Evolutionary conservation across 805 yeast species (phyloP).

Genomic region (Starmerella davenportii): DNA sequence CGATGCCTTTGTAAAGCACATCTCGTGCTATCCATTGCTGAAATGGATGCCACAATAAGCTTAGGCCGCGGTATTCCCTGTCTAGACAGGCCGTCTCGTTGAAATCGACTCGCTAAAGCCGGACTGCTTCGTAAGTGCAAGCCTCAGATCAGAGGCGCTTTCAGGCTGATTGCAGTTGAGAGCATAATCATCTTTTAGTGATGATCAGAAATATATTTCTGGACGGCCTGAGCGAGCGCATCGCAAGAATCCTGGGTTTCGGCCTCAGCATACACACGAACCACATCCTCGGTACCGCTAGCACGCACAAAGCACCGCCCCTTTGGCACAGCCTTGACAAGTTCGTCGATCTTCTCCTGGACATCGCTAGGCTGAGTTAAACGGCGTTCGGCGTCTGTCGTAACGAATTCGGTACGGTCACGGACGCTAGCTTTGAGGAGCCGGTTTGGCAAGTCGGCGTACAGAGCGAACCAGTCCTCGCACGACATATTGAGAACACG

Average conservation of each 20-base stretch:
- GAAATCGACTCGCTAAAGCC: too few species aligned
- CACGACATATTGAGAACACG: conserved; percentile 42
- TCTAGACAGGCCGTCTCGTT: too few species aligned
- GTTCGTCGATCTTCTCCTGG: conserved; percentile 51
- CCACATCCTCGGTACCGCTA: conserved; percentile 95
- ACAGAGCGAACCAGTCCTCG: conserved; percentile 53
- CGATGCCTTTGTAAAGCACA: too few species aligned
- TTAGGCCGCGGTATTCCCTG: too few species aligned
- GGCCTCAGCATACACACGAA: conserved; percentile 88
- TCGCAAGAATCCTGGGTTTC: conserved; percentile 32
- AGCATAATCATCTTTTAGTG: too few species aligned
- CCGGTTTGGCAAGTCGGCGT: conserved; percentile 73
- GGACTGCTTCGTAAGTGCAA: too few species aligned
- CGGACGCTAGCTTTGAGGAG: conserved; percentile 66
- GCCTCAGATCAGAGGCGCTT: too few species aligned
- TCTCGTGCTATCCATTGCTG: too few species aligned
- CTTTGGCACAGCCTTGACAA: conserved; percentile 34
- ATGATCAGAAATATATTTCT: conserved; percentile 13
- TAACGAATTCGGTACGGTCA: conserved; percentile 60
- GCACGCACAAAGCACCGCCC: conserved; percentile 93
- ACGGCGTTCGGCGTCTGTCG: conserved; percentile 80
- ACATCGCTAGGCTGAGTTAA: conserved; percentile 60
- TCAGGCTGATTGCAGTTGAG: too few species aligned
- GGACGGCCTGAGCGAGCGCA: conserved; percentile 25
- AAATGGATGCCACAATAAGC: too few species aligned